A percentile compares a stretch with the other conserved stretches of the same genome.
Conservation (phyloP, 192 early-diverging fungal species). For the Coemansia sp. region DNA sequence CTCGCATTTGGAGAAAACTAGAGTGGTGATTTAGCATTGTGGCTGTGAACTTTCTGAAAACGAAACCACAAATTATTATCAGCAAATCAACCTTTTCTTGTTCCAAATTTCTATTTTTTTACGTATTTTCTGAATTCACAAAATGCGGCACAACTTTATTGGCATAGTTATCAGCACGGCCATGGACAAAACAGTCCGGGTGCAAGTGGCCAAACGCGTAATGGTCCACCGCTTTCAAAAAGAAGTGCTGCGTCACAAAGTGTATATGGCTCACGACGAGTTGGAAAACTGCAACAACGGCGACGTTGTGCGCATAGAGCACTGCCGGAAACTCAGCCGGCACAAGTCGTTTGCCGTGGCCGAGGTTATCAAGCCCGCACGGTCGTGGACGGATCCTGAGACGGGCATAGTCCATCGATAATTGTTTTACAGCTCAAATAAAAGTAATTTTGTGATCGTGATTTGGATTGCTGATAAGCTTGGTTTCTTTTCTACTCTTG, state of each 20-base stretch:
- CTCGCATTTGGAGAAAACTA: no score
- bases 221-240: constrained; percentile 68
- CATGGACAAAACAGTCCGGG: constrained; percentile 89
- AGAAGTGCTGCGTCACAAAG: constrained; percentile 79
- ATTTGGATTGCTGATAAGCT: neutral
- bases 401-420: constrained; percentile 49
- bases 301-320: constrained; percentile 90
- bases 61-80: no score
- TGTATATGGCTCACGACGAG: constrained; percentile 87
- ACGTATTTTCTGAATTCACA: neutral
- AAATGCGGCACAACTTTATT: constrained; percentile 75
- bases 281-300: constrained; percentile 77
- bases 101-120: neutral
- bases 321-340: constrained; percentile 82
- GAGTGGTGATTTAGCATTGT: no score
- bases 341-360: constrained; percentile 87
- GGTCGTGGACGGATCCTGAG: constrained; percentile 53
- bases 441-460: constrained; percentile 4
- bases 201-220: constrained; percentile 72
- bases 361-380: constrained; percentile 65
- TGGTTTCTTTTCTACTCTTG: no score
- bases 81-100: no score
- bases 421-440: neutral
- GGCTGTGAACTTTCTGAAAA: no score
- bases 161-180: constrained; percentile 86